These are phyloP conservation scores for Fusarium ambrosium DNA, from an alignment of 2,329 filamentous ascomycete species.

Conservation along the genomic window DNA sequence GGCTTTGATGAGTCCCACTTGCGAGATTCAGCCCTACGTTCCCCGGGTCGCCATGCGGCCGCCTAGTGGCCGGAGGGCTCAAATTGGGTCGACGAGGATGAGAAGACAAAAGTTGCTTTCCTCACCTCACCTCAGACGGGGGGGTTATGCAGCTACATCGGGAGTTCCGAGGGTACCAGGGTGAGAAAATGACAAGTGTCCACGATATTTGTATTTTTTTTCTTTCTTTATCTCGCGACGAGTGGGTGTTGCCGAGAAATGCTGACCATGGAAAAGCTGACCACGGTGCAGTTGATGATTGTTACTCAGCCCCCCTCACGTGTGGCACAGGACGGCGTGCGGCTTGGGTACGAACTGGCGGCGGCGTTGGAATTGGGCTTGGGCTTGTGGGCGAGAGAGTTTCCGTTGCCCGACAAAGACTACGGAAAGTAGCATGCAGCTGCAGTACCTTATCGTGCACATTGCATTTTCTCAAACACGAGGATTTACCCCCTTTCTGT, in stretches of 20 bases:
- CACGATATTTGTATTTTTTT: conserved; percentile 7
- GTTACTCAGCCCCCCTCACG: conserved; percentile 28
- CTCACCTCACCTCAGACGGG: conserved; percentile 17
- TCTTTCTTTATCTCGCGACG: background rate
- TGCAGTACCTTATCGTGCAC: conserved; percentile 23
- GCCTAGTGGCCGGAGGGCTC: conserved; percentile 26
- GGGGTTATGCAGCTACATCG: background rate
- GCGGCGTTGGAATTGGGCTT: background rate
- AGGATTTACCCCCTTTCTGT: conserved; percentile 27
- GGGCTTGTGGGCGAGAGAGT: conserved; percentile 3
- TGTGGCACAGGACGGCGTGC: conserved; percentile 25
- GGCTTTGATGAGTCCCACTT: conserved; percentile 35
- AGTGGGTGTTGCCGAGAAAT: conserved; percentile 28
- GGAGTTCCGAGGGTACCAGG: background rate
- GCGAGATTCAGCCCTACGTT: conserved; percentile 41
- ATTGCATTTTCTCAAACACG: conserved; percentile 21
- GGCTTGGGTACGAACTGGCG: conserved; percentile 11
- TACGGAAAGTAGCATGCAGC: background rate
- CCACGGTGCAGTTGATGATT: conserved; percentile 20
- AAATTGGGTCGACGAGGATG: conserved; percentile 12
- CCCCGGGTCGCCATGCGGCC: conserved; percentile 31
- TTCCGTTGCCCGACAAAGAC: conserved; percentile 15
- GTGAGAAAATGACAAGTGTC: background rate
- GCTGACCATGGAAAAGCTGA: conserved; percentile 36
- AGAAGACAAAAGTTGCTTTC: conserved; percentile 1